phyloP scores from a whole-genome alignment of 2,329 filamentous ascomycete species.

The Sporothrix pallida region DNA sequence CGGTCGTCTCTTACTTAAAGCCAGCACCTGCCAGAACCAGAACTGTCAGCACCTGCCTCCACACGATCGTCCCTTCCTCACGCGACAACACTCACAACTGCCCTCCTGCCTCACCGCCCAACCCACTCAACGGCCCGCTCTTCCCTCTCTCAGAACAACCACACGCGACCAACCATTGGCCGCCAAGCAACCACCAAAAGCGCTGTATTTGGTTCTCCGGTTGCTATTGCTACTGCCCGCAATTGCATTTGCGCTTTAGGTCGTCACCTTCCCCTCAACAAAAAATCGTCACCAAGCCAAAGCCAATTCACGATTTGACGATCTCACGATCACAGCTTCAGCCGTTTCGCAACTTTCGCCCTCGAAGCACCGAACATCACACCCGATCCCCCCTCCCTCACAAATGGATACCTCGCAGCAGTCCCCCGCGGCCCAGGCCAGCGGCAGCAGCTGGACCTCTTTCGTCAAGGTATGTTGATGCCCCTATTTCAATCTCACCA shows the following conservation, averaged over 20 bases:
- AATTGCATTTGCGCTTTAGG: conserved; percentile 9
- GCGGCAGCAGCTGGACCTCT: conserved; percentile 55
- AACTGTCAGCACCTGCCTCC: too few relatives aligned
- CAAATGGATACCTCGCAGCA: conserved; percentile 35
- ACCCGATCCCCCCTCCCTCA: neutral
- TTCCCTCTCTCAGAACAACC: neutral
- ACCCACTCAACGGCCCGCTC: conserved; percentile 15
- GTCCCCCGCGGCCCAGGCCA: conserved; percentile 46
- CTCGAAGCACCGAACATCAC: neutral
- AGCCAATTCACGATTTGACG: neutral
- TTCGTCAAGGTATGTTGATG: conserved; percentile 55
- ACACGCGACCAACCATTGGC: conserved; percentile 17
- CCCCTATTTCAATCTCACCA: neutral
- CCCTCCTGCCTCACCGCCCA: conserved; percentile 4
- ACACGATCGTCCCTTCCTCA: neutral
- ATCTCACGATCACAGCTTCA: neutral
- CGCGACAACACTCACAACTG: neutral
- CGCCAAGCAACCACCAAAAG: neutral
- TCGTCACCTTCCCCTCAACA: conserved; percentile 14
- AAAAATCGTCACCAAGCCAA: conserved; percentile 6
- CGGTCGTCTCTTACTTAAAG: neutral
- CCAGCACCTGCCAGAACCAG: neutral
- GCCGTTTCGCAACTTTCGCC: neutral
- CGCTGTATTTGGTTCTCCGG: neutral
- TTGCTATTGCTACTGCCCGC: neutral